Conservation (phyloP, 495 filamentous ascomycete species). For the Endocarpon pusillum region DNA sequence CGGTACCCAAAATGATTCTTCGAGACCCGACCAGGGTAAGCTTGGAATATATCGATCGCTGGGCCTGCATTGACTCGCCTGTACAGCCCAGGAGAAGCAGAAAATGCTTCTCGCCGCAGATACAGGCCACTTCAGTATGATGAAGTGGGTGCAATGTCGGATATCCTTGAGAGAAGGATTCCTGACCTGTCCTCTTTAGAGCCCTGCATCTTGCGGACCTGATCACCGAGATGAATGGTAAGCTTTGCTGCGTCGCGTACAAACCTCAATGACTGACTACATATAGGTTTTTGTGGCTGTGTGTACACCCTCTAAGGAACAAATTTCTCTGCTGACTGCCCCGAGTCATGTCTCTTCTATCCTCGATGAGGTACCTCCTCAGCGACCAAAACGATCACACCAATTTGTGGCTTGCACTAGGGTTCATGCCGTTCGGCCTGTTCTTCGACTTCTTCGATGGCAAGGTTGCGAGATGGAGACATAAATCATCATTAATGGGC, state of each 20-base stretch:
- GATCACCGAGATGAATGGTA: conserved; percentile 92
- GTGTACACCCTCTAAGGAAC: conserved; percentile 11
- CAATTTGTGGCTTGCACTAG: conserved; percentile 65
- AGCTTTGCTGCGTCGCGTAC: conserved; percentile 4
- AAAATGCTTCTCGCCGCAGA: conserved; percentile 61
- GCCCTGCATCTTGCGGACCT: conserved; percentile 88
- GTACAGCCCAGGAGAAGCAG: conserved; percentile 62
- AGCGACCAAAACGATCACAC: conserved; percentile 45
- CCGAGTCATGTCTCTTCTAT: conserved; percentile 79
- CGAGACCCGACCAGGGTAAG: too few species aligned
- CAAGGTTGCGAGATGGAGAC: conserved; percentile 85
- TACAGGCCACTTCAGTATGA: conserved; percentile 62
- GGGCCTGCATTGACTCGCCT: too few species aligned
- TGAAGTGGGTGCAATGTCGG: conserved; percentile 32
- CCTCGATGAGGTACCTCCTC: conserved; percentile 86
- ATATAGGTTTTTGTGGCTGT: conserved; percentile 38
- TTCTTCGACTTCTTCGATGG: conserved; percentile 99
- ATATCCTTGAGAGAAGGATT: conserved; percentile 2
- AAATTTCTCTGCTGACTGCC: neutral
- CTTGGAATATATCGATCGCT: too few species aligned
- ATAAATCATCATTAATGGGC: conserved; percentile 92
- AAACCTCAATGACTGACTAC: conserved; percentile 7
- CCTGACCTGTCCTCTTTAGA: conserved; percentile 22
- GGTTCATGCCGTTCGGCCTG: conserved; percentile 79
- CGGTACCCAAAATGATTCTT: too few species aligned